phyloP scores from a whole-genome alignment of 257 asterid genomes.

The Solanum megistacrolobum region DNA sequence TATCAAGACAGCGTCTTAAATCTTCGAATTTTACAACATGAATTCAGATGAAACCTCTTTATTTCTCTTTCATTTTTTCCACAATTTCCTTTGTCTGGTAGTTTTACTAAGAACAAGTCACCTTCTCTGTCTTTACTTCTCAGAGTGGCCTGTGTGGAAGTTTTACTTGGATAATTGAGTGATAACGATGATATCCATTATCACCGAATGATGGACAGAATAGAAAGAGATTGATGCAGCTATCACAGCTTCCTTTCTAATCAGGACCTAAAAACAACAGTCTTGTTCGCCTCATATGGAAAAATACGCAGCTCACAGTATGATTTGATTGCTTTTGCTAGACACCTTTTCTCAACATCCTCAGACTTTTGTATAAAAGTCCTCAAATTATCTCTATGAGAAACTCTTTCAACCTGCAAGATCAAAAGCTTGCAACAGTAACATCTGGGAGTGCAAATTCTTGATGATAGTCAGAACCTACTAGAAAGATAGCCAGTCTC shows the following conservation, averaged over 20 bases:
- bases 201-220: background rate
- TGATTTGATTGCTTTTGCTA: slow-evolving; percentile 77
- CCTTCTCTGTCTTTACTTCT: background rate
- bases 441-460: background rate
- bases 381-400: slow-evolving; percentile 72
- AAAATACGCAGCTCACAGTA: slow-evolving; percentile 87
- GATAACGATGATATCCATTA: background rate
- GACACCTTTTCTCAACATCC: slow-evolving; percentile 88
- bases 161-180: background rate
- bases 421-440: background rate
- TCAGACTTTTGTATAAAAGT: slow-evolving; percentile 79
- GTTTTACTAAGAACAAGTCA: background rate
- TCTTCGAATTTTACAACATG: background rate
- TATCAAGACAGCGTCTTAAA: background rate
- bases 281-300: slow-evolving; percentile 63
- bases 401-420: slow-evolving; percentile 87
- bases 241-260: background rate
- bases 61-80: background rate
- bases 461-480: background rate
- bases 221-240: background rate
- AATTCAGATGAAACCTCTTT: background rate
- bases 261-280: slow-evolving; percentile 60
- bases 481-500: background rate
- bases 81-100: background rate
- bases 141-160: background rate